Evolutionary conservation across 208 protist genomes (phyloP), one percentile per base, ranked within the genome.

Genomic region (Leishmania tropica): DNA sequence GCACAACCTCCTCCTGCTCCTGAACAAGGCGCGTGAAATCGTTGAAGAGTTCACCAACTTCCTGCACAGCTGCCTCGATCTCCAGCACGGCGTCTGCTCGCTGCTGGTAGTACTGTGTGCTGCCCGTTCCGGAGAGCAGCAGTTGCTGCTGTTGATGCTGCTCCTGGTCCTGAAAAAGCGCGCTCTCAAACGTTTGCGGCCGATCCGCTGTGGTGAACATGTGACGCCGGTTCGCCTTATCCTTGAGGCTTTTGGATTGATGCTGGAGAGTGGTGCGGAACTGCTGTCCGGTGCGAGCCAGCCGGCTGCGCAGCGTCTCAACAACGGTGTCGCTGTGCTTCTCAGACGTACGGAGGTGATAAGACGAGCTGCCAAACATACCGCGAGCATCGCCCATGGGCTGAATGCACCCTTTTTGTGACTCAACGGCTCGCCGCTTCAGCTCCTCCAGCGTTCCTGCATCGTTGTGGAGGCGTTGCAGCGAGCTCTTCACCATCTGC

Each of bases 21-120:
- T 95, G 91, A n/a, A 98, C 95, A 54, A 99, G 87, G 0, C 91
- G 85, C 5, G 95, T 95, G 79, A 99, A 97, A 78, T 99, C 96
- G 76, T 96, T 96, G 85, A 99, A 98, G 42, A 98, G 87, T 67
- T 95, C 90, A 7, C 95, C 91, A 10, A 99, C 93, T 79, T 99
- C 95, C 72, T 91, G 88, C 70, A 98, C 96, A 0, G 93, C 92
- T 37, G 91, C 92, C 80, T 98, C 96, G 64, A 99, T 94, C 67
- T 96, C 90, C 56, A 90, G 78, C 68, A 98, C 95, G 15, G 92
- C 97, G 53, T 98, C 90, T 3, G 83, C 86, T 21, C 97, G 92
- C 78, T 95, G 90, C 58, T 90, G 88, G 76, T 95, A 97, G 80
- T 98, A 97, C 78, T 96, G 93, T 21, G 87, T 83, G 87, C 92